Conservation (phyloP, 257 asterid genomes). For the Forsythia viridissima region DNA sequence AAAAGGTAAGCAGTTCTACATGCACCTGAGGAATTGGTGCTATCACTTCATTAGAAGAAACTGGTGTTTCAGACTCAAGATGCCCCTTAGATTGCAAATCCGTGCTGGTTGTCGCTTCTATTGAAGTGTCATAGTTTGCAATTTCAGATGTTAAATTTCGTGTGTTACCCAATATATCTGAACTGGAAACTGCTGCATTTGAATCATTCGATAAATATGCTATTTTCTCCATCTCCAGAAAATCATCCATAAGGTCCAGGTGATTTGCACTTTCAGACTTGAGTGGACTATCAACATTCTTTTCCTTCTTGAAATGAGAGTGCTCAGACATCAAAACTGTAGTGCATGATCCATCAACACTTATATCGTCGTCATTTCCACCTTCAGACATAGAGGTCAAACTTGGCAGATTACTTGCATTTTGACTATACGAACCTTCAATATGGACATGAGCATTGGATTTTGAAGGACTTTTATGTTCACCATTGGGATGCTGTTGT, state of each 20-base stretch:
- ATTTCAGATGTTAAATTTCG: constrained; percentile 30
- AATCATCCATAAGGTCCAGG: constrained; percentile 94
- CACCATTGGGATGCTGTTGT: constrained; percentile 58
- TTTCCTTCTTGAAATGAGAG: constrained; percentile 71
- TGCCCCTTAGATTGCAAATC: constrained; percentile 33
- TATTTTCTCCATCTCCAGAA: constrained; percentile 97
- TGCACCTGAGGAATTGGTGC: constrained; percentile 1
- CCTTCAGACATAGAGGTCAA: constrained; percentile 76
- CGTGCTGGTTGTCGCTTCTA: constrained; percentile 26
- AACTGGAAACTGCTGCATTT: constrained; percentile 38
- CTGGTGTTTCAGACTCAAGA: constrained; percentile 27
- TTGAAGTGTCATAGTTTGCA: constrained; percentile 33
- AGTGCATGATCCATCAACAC: constrained; percentile 79
- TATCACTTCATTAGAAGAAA: not conserved
- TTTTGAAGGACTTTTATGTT: constrained; percentile 47
- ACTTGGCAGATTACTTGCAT: constrained; percentile 58
- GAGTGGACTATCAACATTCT: constrained; percentile 54
- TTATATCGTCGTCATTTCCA: constrained; percentile 69
- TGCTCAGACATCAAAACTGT: constrained; percentile 54
- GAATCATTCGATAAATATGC: constrained; percentile 52
- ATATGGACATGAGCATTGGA: constrained; percentile 32
- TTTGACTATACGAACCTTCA: constrained; percentile 43
- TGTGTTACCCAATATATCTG: constrained; percentile 34
- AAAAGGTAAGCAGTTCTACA: constrained; percentile 43
- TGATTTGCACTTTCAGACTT: constrained; percentile 63